phyloP scores from a whole-genome alignment of 768 basidiomycete genomes.

The Hypsizygus marmoreus region DNA sequence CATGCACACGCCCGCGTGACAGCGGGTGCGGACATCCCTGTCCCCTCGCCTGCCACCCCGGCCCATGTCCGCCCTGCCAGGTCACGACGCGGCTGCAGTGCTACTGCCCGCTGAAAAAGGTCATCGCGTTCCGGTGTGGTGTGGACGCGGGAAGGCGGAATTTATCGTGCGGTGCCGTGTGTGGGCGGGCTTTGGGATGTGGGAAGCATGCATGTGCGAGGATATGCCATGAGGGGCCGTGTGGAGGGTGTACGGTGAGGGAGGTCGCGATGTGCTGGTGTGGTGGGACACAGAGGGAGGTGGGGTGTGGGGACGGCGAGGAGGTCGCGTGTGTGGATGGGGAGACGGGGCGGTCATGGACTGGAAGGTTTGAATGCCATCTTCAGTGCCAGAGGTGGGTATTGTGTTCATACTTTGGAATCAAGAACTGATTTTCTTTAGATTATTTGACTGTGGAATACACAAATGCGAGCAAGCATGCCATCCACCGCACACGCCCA shows the following conservation, averaged over 20 bases:
- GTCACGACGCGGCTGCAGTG: slow-evolving; percentile 78
- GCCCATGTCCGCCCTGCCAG: slow-evolving; percentile 93
- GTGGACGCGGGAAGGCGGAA: slow-evolving; percentile 32
- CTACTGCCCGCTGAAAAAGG: slow-evolving; percentile 68
- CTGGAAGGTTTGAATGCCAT: slow-evolving; percentile 62
- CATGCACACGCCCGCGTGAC: slow-evolving; percentile 61
- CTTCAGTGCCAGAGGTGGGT: slow-evolving; percentile 58
- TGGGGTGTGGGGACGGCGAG: slow-evolving; percentile 69
- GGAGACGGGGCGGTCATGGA: slow-evolving; percentile 57
- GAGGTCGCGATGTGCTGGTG: slow-evolving; percentile 77
- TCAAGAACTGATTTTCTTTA: slow-evolving; percentile 23
- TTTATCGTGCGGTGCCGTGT: slow-evolving; percentile 47
- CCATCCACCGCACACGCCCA: slow-evolving; percentile 65
- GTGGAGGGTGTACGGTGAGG: slow-evolving; percentile 59
- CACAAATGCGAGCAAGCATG: slow-evolving; percentile 78
- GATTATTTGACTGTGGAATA: slow-evolving; percentile 72
- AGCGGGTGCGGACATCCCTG: slow-evolving; percentile 79
- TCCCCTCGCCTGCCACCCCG: slow-evolving; percentile 86
- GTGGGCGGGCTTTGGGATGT: slow-evolving; percentile 57
- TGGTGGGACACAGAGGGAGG: slow-evolving; percentile 60
- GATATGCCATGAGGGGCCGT: slow-evolving; percentile 78
- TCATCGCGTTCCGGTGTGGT: slow-evolving; percentile 62
- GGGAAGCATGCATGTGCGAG: slow-evolving; percentile 70
- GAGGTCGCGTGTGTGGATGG: slow-evolving; percentile 41
- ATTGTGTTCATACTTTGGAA: slow-evolving; percentile 1